Base-by-base conservation (phyloP, 176 grass and related monocot genomes). In the Cenchrus fungigraminus region DNA sequence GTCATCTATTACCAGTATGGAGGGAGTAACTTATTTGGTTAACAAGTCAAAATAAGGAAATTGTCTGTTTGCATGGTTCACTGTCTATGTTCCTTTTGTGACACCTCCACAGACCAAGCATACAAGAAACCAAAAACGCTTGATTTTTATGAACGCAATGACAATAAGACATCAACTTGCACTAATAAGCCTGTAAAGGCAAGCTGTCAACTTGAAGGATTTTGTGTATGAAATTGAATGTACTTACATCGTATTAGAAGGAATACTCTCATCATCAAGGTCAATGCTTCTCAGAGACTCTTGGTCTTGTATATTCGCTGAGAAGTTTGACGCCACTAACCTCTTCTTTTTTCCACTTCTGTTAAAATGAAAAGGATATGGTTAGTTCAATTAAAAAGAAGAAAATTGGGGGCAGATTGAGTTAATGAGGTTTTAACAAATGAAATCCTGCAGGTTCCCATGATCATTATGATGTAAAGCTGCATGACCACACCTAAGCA, bases 401-500 rank as follows among this genome's bases (percentile, higher is more conserved):
- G 45, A 57, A 67, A 43, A 49, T 40, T 60, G 14, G 53, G 6
- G 25, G 52, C 44, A 83, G 52, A 70, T 31, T 70, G 22, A 47
- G 8, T 81, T 44, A 84, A 68, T 32, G 34, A 63, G 46, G 0
- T 10, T 19, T 60, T 17, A 68, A 79, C 34, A 37, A 84, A 45
- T 32, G 43, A 40, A 62, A 78, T n/a, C n/a, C 8, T 65, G 45
- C 13, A 79, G 45, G 54, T 62, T 25, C 52, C 53, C 83, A 81
- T 82, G 69, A 5, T 77, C 22, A 66, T 16, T 55, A 44, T 45
- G 60, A 83, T 74, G 66, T 53, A 63, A 68, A 90, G 56, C 52
- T 56, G 68, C 78, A 74, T 71, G 57, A 47, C 62, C 73, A 82
- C 67, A 98, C 95, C 93, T 87, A 84, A 84, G 20, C 78, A 98